Conservation (phyloP, 2,329 filamentous ascomycete genomes). For the Exserohilum rostratum region DNA sequence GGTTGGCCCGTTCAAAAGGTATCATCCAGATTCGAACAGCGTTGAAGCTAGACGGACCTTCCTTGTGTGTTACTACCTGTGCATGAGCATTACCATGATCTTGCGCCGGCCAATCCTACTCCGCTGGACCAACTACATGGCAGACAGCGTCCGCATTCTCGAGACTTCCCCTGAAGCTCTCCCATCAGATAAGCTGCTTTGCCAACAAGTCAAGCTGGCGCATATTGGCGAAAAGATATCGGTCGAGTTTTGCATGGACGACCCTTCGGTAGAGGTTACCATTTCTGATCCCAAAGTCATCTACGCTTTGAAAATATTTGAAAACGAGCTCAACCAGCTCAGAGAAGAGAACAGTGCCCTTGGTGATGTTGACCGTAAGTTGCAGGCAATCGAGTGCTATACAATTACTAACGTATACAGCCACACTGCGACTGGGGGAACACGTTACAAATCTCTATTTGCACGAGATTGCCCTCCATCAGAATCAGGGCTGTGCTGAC, state of each 20-base stretch:
- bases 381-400: background rate
- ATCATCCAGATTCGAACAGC: constrained; percentile 56
- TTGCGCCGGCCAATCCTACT: constrained; percentile 64
- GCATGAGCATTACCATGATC: constrained; percentile 63
- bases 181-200: constrained; percentile 62
- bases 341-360: constrained; percentile 49
- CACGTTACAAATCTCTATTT: constrained; percentile 57
- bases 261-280: constrained; percentile 57
- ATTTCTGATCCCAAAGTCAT: constrained; percentile 63
- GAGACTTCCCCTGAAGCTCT: constrained; percentile 62
- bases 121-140: constrained; percentile 68
- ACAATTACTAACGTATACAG: constrained; percentile 25
- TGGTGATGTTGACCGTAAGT: constrained; percentile 44
- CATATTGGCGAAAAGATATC: constrained; percentile 65
- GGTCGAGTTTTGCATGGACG: constrained; percentile 63
- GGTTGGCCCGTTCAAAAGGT: constrained; percentile 40
- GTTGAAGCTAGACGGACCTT: constrained; percentile 65
- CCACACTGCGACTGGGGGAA: constrained; percentile 52
- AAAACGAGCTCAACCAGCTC: constrained; percentile 54
- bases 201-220: constrained; percentile 64
- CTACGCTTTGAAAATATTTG: constrained; percentile 61
- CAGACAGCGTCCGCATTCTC: constrained; percentile 65
- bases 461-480: constrained; percentile 58
- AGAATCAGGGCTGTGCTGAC: constrained; percentile 50
- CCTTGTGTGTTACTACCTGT: constrained; percentile 66